A percentile compares a stretch with the other conserved stretches of the same genome.
These are phyloP conservation scores for Chenopodium suecicum DNA, from an alignment of 148 eudicot genomes.

Conservation along the genomic window DNA sequence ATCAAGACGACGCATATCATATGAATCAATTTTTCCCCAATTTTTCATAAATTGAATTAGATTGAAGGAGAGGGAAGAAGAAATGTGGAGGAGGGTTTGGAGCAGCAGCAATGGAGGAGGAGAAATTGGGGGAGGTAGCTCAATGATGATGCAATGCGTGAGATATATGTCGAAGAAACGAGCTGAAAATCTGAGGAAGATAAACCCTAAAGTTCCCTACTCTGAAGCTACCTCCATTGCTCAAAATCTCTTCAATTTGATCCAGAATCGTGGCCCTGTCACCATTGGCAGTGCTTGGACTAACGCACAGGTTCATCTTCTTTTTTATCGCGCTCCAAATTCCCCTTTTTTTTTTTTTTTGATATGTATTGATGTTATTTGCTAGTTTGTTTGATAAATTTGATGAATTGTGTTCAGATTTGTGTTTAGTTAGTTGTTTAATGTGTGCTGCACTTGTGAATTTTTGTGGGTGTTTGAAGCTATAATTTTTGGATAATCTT, in stretches of 20 bases:
- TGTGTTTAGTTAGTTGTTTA: no score
- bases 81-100: conserved; percentile 31
- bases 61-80: background rate
- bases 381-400: no score
- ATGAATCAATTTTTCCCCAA: no score
- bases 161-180: conserved; percentile 35
- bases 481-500: background rate
- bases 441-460: no score
- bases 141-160: conserved; percentile 24
- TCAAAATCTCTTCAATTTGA: conserved; percentile 29
- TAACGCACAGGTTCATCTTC: conserved; percentile 21
- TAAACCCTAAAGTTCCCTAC: conserved; percentile 39
- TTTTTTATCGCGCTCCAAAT: no score
- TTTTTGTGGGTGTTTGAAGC: background rate
- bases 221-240: conserved; percentile 35
- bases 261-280: conserved; percentile 31
- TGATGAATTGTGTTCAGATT: background rate
- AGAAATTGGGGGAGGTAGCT: conserved; percentile 10
- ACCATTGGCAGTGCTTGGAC: conserved; percentile 30
- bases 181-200: conserved; percentile 33
- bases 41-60: no score
- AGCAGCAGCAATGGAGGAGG: background rate
- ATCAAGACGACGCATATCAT: no score
- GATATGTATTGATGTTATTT: no score
- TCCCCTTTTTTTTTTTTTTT: no score